These are phyloP conservation scores for Cystofilobasidium ferigula DNA, from an alignment of 768 basidiomycete genomes.

Conservation along the genomic window DNA sequence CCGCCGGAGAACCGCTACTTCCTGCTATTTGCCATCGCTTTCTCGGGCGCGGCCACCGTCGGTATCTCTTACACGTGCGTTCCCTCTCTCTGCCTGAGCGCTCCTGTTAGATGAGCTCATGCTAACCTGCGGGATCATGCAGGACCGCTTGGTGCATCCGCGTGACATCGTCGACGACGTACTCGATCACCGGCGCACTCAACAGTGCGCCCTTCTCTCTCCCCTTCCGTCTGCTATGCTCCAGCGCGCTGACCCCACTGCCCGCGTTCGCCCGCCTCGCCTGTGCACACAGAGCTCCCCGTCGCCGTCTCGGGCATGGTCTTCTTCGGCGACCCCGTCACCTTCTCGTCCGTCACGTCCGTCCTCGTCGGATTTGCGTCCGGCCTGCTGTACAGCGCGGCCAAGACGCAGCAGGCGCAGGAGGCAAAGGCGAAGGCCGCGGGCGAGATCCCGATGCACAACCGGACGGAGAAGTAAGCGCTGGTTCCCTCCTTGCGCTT, in stretches of 20 bases:
- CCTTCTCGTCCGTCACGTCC: constrained; percentile 75
- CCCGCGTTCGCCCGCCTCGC: not conserved
- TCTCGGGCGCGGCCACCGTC: constrained; percentile 95
- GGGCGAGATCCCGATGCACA: constrained; percentile 17
- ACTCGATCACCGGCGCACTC: constrained; percentile 47
- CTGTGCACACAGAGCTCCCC: constrained; percentile 46
- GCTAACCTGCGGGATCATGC: too few species aligned
- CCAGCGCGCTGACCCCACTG: not conserved
- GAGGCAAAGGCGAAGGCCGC: constrained; percentile 46
- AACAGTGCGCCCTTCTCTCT: constrained; percentile 29
- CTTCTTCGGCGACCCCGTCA: constrained; percentile 86
- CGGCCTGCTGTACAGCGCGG: constrained; percentile 70
- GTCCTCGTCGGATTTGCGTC: constrained; percentile 64
- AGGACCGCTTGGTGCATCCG: constrained; percentile 97
- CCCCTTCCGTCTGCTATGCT: not conserved
- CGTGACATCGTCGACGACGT: constrained; percentile 93
- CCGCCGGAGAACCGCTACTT: constrained; percentile 67
- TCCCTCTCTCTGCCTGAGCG: too few species aligned
- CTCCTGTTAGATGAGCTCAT: too few species aligned
- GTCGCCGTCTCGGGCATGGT: constrained; percentile 98
- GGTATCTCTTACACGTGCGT: constrained; percentile 98
- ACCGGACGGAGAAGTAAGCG: too few species aligned
- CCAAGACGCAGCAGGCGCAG: constrained; percentile 87
- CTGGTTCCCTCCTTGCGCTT: too few species aligned
- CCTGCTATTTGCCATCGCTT: constrained; percentile 75